Evolutionary conservation across 2,329 filamentous ascomycete species (phyloP), one percentile per base, ranked within the genome.

Genomic region (Ophiostoma quercus): DNA sequence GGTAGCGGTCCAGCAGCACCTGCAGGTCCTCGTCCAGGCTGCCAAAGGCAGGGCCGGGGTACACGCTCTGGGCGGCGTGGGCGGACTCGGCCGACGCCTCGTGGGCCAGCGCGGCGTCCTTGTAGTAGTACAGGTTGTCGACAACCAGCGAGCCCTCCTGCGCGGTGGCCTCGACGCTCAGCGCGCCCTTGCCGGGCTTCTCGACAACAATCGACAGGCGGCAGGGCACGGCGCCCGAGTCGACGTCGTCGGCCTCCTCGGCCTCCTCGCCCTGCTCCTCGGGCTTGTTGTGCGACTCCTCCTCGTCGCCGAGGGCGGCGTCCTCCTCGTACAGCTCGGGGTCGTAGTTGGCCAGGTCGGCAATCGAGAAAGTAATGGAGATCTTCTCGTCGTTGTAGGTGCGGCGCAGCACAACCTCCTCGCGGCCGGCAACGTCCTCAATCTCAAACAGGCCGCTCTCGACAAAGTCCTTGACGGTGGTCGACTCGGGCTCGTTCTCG

Each of bases 21-120:
- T 98, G 94, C 63, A 99, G 87, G 79, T 98, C 94, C 83, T 97
- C 93, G 78, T 99, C 95, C 71, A 99, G 88, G 83, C 92, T 96
- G 81, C 88, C 90, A 79, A 97, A 98, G 69, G 92, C 91, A 72
- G 95, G 95, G 70, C 95, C 95, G 60, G 92, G 90, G 83, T 98
- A 99, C 74, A 93, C 81, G 73, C 88, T 88, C 79, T 90, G 87
- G 77, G 92, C 86, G 75, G 87, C 83, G 85, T 92, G 93, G 74
- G 91, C 87, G 78, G 88, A 85, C 77, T 96, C 92, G 73, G 92
- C 88, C 67, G 85, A 88, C 76, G 89, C 84, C 73, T 90, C 88
- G 78, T 92, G 88, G 60, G 94, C 92, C 73, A 96, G 82, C 71
- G 90, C 88, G 72, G 90, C 84, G 75, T 94, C 89, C 75, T 87